Base-by-base conservation (phyloP, 768 basidiomycete genomes). In the Rhodotorula babjevae region DNA sequence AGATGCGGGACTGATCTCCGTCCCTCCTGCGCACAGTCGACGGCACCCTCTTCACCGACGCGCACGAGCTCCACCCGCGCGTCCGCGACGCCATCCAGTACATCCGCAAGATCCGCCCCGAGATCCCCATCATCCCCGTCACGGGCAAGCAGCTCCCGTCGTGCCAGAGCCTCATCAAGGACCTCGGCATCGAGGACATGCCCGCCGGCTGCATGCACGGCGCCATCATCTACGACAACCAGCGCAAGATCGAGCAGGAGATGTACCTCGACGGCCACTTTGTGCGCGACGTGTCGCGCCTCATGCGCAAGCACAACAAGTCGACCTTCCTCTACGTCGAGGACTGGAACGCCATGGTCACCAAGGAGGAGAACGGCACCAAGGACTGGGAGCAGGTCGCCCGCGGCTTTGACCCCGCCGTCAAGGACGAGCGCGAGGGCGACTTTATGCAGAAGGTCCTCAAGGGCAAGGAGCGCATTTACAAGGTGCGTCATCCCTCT, bases 231-330 rank as follows among this genome's bases (percentile, higher is more conserved):
- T 76, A 76, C 71, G 69, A 76, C 69, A 70, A 76, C 33, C 42
- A 76, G 46, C 71, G 71, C 71, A 68, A 73, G 60, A 61, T 76
- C 56, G 75, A 76, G 60, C 65, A 71, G 63, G 27, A 47, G 36
- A 63, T 59, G 36, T 62, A 63, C 18, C 71, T 76, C 75, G 75
- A 72, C 66, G 66, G 66, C 44, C 61, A 69, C 63, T 72, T 76
- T 40, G 75, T 76, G 60, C 68, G 68, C 56, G 71, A 72, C 63
- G 71, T 76, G 16, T 58, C 71, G 16, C 68, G 69, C 16, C 52
- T 76, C 46, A 72, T 76, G 71, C 68, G 71, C 62, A 58, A 58
- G 66, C 75, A 73, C 71, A 76, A 76, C 71, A 76, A 76, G 75
- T 70, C 71, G 63, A 73, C 71, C 27, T 73, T 76, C 71, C 71